phyloP scores from a whole-genome alignment of 2,329 filamentous ascomycete genomes.

The Aspergillus pseudonomiae region DNA sequence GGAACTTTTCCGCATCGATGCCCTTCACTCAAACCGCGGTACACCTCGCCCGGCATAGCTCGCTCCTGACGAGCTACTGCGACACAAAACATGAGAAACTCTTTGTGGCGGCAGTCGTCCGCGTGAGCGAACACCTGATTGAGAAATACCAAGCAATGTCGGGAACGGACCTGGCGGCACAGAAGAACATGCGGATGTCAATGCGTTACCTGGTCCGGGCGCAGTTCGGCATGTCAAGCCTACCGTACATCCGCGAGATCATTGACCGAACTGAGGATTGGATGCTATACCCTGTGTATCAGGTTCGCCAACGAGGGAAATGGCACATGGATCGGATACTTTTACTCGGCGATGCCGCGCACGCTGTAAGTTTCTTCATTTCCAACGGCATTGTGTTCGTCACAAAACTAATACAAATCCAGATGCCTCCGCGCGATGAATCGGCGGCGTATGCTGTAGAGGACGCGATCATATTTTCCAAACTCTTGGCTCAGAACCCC shows the following conservation, averaged over 20 bases:
- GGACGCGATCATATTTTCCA: slow-evolving; percentile 43
- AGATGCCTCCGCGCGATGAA: slow-evolving; percentile 50
- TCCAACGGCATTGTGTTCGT: background rate
- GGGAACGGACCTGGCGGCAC: slow-evolving; percentile 29
- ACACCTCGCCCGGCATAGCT: slow-evolving; percentile 37
- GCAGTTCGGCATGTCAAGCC: slow-evolving; percentile 33
- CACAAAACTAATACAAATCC: background rate
- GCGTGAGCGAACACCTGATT: slow-evolving; percentile 34
- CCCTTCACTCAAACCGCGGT: slow-evolving; percentile 33
- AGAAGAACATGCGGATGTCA: slow-evolving; percentile 33
- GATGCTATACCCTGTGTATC: slow-evolving; percentile 45
- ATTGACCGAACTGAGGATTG: slow-evolving; percentile 36
- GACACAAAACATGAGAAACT: slow-evolving; percentile 34
- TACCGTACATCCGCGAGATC: slow-evolving; percentile 37
- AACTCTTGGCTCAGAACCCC: slow-evolving; percentile 32
- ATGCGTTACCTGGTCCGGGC: slow-evolving; percentile 36
- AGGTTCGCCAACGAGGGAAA: slow-evolving; percentile 36
- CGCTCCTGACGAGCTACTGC: slow-evolving; percentile 41
- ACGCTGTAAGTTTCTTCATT: slow-evolving; percentile 37
- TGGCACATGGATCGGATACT: slow-evolving; percentile 42
- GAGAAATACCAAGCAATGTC: slow-evolving; percentile 24
- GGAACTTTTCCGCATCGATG: slow-evolving; percentile 22
- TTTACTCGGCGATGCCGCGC: slow-evolving; percentile 48
- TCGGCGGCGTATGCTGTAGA: slow-evolving; percentile 46
- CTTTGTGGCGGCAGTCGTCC: slow-evolving; percentile 41